Evolutionary conservation across 2,329 filamentous ascomycete species (phyloP).

Genomic region (Harringtonia lauricola): DNA sequence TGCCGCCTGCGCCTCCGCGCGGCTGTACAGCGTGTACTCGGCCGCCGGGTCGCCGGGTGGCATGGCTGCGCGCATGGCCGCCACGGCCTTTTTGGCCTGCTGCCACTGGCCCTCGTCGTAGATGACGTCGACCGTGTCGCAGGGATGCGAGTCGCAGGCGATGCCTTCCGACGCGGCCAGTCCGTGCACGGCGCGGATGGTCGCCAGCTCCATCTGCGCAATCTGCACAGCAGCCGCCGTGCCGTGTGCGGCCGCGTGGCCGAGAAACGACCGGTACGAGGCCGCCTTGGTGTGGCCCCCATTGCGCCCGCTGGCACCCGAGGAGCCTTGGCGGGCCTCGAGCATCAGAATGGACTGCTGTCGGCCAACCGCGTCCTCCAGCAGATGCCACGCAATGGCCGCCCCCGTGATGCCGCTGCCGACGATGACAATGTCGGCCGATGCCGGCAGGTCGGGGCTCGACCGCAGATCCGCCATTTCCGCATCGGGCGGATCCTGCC

Average conservation of each 20-base stretch:
- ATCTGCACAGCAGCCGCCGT: constrained; percentile 36
- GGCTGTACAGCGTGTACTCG: constrained; percentile 30
- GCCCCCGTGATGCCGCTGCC: constrained; percentile 56
- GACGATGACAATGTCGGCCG: constrained; percentile 49
- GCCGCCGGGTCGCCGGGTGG: constrained; percentile 26
- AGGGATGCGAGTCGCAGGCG: constrained; percentile 35
- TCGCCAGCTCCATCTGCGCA: constrained; percentile 38
- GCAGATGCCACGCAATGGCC: constrained; percentile 43
- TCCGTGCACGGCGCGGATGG: constrained; percentile 42
- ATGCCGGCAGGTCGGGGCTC: constrained; percentile 36
- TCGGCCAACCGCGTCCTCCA: constrained; percentile 6
- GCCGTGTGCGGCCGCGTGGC: constrained; percentile 33
- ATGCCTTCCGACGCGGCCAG: constrained; percentile 38
- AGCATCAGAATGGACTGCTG: constrained; percentile 43
- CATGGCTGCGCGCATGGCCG: constrained; percentile 32
- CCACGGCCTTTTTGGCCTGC: constrained; percentile 25
- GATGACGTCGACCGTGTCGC: constrained; percentile 46
- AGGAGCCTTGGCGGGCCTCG: constrained; percentile 54
- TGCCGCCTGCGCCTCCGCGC: constrained; percentile 27
- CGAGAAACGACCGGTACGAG: constrained; percentile 36
- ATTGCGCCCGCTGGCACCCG: constrained; percentile 53
- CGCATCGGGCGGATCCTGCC: constrained; percentile 42
- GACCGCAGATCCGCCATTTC: constrained; percentile 37
- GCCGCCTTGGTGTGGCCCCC: constrained; percentile 33
- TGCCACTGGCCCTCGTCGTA: constrained; percentile 36